Conservation (phyloP, 2,329 filamentous ascomycete genomes). For the Exserohilum rostratum region DNA sequence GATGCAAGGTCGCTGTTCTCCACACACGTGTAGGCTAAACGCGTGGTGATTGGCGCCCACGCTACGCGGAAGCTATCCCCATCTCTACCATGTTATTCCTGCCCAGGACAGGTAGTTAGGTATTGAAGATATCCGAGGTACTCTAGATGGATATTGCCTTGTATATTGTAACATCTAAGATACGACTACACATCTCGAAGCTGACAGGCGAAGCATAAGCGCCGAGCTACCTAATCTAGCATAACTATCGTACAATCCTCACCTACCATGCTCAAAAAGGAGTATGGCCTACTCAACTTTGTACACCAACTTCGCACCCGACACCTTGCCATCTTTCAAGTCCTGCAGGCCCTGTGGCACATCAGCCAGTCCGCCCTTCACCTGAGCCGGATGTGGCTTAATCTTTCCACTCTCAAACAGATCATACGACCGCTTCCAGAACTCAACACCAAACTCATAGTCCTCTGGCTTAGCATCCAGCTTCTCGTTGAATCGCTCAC, state of each 20-base stretch:
- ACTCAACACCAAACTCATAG: constrained; percentile 38
- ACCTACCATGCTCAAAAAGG: not conserved
- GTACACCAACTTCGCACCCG: constrained; percentile 46
- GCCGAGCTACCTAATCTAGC: too few relatives aligned
- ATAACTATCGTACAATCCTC: not conserved
- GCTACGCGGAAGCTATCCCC: not conserved
- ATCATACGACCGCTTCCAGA: constrained; percentile 29
- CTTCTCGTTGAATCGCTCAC: constrained; percentile 46
- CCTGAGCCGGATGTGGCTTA: constrained; percentile 39
- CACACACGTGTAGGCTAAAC: constrained; percentile 1
- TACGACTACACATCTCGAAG: too few relatives aligned
- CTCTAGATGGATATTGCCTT: not conserved
- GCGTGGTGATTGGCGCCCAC: not conserved
- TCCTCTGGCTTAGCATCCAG: constrained; percentile 29
- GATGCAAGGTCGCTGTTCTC: not conserved
- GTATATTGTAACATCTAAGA: too few relatives aligned
- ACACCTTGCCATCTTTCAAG: constrained; percentile 41
- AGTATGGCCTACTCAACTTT: constrained; percentile 8
- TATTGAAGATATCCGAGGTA: not conserved
- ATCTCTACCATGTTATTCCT: not conserved
- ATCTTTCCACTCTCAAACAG: constrained; percentile 40
- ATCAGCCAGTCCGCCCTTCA: constrained; percentile 38
- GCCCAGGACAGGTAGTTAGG: not conserved
- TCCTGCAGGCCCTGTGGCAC: constrained; percentile 42
- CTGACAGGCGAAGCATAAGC: too few relatives aligned